Percentiles rank a stretch among this genome's conserved stretches.
phyloP scores from a whole-genome alignment of 1,284 basidiomycete species.

The Ceratobasidium sp. region DNA sequence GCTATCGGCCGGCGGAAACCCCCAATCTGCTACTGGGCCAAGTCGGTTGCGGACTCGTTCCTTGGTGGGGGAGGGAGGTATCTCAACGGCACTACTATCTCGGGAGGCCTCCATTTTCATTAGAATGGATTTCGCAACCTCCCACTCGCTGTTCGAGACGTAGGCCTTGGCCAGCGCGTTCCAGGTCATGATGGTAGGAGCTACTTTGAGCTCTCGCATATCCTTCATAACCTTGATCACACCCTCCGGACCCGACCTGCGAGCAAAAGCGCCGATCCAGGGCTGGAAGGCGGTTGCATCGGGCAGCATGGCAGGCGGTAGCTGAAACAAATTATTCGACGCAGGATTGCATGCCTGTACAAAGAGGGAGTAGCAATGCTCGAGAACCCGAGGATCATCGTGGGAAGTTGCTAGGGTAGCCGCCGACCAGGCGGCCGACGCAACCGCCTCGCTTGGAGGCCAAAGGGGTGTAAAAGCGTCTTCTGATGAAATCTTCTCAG shows the following conservation, averaged over 20 bases:
- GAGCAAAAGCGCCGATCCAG: constrained; percentile 34
- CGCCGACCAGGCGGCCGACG: constrained; percentile 22
- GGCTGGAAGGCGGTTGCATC: constrained; percentile 35
- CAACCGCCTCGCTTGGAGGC: constrained; percentile 29
- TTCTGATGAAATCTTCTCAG: background rate
- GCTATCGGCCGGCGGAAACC: constrained; percentile 10
- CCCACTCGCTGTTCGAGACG: constrained; percentile 7
- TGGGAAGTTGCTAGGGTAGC: background rate
- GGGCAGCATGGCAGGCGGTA: constrained; percentile 16
- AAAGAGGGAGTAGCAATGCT: constrained; percentile 16
- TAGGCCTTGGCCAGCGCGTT: constrained; percentile 30
- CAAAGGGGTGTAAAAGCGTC: background rate
- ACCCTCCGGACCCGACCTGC: background rate
- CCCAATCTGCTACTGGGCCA: constrained; percentile 22
- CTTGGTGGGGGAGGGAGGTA: background rate
- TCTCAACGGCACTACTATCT: background rate
- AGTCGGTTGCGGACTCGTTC: constrained; percentile 24
- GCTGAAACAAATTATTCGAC: background rate
- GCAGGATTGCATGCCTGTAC: constrained; percentile 3
- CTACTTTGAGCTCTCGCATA: constrained; percentile 6
- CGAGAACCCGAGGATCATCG: background rate
- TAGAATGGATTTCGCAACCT: constrained; percentile 21
- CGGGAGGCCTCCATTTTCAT: constrained; percentile 16
- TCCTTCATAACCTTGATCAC: constrained; percentile 2
- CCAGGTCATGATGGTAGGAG: constrained; percentile 28